phyloP scores from a whole-genome alignment of 2,329 filamentous ascomycete species.

The Aspergillus clavatus region DNA sequence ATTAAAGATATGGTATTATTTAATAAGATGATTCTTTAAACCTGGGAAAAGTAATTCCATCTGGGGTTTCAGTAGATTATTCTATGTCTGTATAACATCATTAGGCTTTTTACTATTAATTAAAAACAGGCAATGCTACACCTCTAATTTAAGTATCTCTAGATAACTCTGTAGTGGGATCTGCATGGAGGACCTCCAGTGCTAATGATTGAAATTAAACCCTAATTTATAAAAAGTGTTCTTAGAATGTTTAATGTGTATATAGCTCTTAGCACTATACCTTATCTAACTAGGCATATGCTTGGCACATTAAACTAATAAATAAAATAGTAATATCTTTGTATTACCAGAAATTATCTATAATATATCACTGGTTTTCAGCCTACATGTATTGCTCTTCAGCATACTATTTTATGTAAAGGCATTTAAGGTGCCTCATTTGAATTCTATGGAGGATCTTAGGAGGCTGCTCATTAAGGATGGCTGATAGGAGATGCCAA shows the following conservation, averaged over 20 bases:
- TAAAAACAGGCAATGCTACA: constrained; percentile 15
- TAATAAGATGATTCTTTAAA: constrained; percentile 19
- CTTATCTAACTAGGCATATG: too few relatives aligned
- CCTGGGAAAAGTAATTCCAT: constrained; percentile 17
- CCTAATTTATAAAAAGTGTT: constrained; percentile 19
- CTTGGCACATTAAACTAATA: constrained; percentile 7
- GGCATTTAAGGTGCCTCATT: constrained; percentile 16
- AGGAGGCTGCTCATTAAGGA: constrained; percentile 14
- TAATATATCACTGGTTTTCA: too few relatives aligned
- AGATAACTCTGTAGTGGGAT: constrained; percentile 17
- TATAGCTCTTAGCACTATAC: constrained; percentile 1
- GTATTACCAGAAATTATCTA: too few relatives aligned
- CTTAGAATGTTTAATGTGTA: constrained; percentile 22
- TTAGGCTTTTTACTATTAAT: constrained; percentile 20
- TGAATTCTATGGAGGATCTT: constrained; percentile 22
- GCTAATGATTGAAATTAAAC: constrained; percentile 15
- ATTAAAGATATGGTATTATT: constrained; percentile 20
- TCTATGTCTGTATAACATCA: constrained; percentile 19
- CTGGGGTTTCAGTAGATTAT: constrained; percentile 19
- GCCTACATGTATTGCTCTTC: constrained; percentile 18
- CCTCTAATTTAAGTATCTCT: constrained; percentile 20
- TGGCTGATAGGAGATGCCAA: constrained; percentile 14
- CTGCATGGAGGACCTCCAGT: constrained; percentile 14
- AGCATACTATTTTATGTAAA: constrained; percentile 19
- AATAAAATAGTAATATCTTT: constrained; percentile 13